Percentiles rank a stretch among this genome's conserved stretches.
Conservation (phyloP, 257 asterid species). For the Euphrasia confusa region DNA sequence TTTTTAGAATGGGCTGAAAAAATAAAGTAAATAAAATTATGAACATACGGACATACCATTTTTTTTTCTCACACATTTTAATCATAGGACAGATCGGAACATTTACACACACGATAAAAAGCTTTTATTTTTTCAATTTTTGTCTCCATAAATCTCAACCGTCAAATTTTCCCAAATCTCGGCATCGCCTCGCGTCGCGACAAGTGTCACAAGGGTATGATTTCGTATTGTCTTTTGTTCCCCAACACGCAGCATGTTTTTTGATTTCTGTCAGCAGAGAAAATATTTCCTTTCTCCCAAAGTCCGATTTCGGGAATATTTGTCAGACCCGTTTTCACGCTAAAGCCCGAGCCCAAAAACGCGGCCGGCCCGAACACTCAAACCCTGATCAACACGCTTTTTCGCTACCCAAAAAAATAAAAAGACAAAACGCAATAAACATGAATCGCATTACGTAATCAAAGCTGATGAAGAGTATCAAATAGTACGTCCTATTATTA, state of each 20-base stretch:
- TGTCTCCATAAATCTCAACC: background rate
- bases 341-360: constrained; percentile 6
- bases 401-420: background rate
- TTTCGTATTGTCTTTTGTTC: constrained; percentile 18
- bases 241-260: constrained; percentile 26
- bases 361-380: constrained; percentile 8
- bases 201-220: constrained; percentile 24
- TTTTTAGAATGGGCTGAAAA: no score
- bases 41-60: no score
- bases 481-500: constrained; percentile 24
- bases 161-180: background rate
- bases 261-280: constrained; percentile 23
- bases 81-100: background rate
- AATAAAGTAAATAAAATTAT: no score
- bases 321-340: constrained; percentile 3
- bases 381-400: background rate
- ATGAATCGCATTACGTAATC: background rate
- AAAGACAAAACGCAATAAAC: background rate
- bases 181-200: constrained; percentile 6
- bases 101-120: background rate
- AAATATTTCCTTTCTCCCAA: constrained; percentile 25
- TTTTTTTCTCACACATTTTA: background rate
- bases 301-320: constrained; percentile 25
- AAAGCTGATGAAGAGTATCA: constrained; percentile 28
- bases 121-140: background rate